Base-by-base conservation (phyloP, 768 basidiomycete genomes). In the Panaeolus cyanescens region DNA sequence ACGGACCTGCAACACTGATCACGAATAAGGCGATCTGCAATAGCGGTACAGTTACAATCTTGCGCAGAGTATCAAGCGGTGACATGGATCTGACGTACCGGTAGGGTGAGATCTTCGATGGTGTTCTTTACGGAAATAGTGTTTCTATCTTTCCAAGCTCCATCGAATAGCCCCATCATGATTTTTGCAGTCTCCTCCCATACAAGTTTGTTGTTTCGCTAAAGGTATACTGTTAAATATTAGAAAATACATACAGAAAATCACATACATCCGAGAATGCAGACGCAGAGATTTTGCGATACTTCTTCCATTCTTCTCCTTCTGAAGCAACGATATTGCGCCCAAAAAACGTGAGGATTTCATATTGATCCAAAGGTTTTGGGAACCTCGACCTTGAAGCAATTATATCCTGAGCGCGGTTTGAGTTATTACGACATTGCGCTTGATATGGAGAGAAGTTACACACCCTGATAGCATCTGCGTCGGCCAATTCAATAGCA, bases 251-350 rank as follows among this genome's bases (percentile, higher is more conserved):
- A 15, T 7, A 50, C n/a, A 25, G 3, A 54, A 45, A 15, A 28
- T 40, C 64, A 63, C 72, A 37, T 55, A 86, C 85, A 69, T 87
- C 86, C 12, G 84, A 84, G 69, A 89, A 89, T 0, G 85, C 81
- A 10, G 87, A 85, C 3, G 84, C 85, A 25, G 80, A 71, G 30
- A 89, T 79, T 67, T 83, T 85, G 53, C 87, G 73, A 63, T 85
- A 86, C 25, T 79, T 79, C 69, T 87, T 87, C 87, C 87, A 90
- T 58, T 83, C 77, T 1, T 84, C 81, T 20, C 82, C 83, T 65
- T 89, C 88, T 0, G 85, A 82, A 1, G 79, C 80, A 13, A 90
- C 80, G 40, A 89, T 84, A 65, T 89, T 90, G 6, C 67, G 66
- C 13, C 88, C 88, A 67, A 82, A 89, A 59, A 84, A 75, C 0